Conservation (phyloP, 495 filamentous ascomycete species). For the Rhizodiscina lignyota region DNA sequence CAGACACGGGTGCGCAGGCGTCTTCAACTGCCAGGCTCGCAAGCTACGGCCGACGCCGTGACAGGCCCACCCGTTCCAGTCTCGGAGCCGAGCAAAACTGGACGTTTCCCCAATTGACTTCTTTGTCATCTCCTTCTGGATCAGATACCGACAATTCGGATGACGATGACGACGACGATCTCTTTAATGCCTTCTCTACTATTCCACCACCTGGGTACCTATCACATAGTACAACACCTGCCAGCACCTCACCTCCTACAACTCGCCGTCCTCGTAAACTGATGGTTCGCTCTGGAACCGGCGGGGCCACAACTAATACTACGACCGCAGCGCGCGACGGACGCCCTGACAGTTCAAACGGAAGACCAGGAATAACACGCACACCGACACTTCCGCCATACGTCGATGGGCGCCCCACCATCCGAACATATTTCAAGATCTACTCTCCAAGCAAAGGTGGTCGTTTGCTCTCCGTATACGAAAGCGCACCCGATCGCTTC, state of each 20-base stretch:
- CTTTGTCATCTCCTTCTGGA: no score
- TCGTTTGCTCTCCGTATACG: constrained; percentile 39
- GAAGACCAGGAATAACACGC: no score
- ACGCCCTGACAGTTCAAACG: not conserved
- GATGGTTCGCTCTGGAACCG: no score
- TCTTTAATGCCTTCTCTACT: not conserved
- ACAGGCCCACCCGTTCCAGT: not conserved
- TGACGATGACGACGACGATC: constrained; percentile 2
- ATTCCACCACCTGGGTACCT: constrained; percentile 1
- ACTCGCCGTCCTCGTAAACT: no score
- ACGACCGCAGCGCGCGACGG: not conserved
- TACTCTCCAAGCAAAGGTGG: constrained; percentile 40
- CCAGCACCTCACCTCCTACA: no score
- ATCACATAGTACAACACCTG: not conserved
- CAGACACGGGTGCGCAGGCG: constrained; percentile 10
- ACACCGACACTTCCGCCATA: constrained; percentile 30
- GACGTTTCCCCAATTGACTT: no score
- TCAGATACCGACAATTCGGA: no score
- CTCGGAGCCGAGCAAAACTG: no score
- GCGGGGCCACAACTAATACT: no score
- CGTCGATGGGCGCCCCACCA: constrained; percentile 36
- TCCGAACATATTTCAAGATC: constrained; percentile 48
- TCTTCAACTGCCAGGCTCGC: constrained; percentile 7
- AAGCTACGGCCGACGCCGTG: not conserved
- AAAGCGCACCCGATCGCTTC: constrained; percentile 39